A percentile compares a stretch with the other conserved stretches of the same genome.
phyloP scores from a whole-genome alignment of 352 stramenopile genomes.

The Globisporangium radiosum region DNA sequence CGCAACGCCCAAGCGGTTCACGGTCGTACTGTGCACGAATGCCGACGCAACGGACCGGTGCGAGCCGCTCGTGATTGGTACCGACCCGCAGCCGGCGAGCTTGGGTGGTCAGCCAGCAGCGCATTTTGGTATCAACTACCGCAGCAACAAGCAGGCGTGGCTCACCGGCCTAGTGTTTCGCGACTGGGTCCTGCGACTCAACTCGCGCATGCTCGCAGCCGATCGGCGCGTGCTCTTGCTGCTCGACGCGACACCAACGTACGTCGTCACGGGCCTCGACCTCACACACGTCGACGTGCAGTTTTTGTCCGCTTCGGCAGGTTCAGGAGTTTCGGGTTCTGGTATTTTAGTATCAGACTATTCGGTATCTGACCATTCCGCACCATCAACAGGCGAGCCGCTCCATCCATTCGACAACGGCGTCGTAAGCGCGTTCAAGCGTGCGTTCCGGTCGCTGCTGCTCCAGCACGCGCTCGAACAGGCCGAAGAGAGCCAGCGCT shows the following conservation, averaged over 20 bases:
- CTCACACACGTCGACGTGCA: slow-evolving; percentile 12
- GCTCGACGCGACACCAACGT: slow-evolving; percentile 13
- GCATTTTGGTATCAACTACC: slow-evolving; percentile 12
- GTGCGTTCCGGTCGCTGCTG: slow-evolving; percentile 9
- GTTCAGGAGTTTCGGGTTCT: too few species aligned
- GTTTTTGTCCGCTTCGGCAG: too few species aligned
- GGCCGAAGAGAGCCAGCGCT: slow-evolving; percentile 6
- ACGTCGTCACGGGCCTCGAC: slow-evolving; percentile 11
- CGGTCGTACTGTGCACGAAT: slow-evolving; percentile 11
- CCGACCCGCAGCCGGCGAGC: slow-evolving; percentile 6
- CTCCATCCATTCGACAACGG: slow-evolving; percentile 14
- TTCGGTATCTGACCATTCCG: too few species aligned
- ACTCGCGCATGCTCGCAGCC: slow-evolving; percentile 9
- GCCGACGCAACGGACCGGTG: slow-evolving; percentile 11
- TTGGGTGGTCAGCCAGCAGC: slow-evolving; percentile 8
- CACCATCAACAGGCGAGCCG: not conserved
- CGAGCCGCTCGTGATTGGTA: slow-evolving; percentile 13
- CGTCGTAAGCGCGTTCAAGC: slow-evolving; percentile 15
- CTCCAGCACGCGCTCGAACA: slow-evolving; percentile 11
- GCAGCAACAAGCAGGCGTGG: slow-evolving; percentile 14
- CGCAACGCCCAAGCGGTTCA: too few species aligned
- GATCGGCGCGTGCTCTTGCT: slow-evolving; percentile 13
- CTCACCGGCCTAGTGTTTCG: slow-evolving; percentile 14
- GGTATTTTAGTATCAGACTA: too few species aligned
- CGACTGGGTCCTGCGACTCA: slow-evolving; percentile 11